Evolutionary conservation across 108 stramenopile genomes (phyloP).

Genomic region (Licmophora abbreviata): DNA sequence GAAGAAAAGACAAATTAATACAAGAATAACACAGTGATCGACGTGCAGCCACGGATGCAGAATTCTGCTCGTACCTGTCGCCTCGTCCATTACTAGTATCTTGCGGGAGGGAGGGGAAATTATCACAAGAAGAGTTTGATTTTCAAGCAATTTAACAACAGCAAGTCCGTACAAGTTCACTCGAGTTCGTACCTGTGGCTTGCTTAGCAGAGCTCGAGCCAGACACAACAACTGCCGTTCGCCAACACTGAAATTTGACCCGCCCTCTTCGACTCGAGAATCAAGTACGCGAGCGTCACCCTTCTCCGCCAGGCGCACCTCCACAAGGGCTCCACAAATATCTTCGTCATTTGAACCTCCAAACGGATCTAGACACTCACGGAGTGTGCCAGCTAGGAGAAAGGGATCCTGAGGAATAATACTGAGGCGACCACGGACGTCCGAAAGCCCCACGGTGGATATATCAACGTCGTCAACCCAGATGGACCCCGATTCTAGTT

Average conservation of each 20-base stretch:
- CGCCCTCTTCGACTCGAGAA: conserved; percentile 72
- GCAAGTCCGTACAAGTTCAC: too few relatives aligned
- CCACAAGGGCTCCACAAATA: conserved; percentile 65
- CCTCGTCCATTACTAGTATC: conserved; percentile 76
- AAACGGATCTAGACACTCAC: conserved; percentile 92
- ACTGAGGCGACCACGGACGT: conserved; percentile 55
- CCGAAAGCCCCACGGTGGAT: conserved; percentile 52
- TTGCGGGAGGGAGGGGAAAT: too few relatives aligned
- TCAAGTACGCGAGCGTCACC: conserved; percentile 9
- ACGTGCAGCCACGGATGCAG: background rate
- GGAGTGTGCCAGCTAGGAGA: conserved; percentile 85
- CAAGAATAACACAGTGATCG: background rate
- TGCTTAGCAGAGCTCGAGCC: conserved; percentile 77
- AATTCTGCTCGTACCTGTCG: conserved; percentile 25
- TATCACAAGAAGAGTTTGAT: too few relatives aligned
- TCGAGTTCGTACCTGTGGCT: too few relatives aligned
- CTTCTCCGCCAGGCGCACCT: conserved; percentile 29
- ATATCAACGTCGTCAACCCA: conserved; percentile 77
- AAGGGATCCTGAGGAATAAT: conserved; percentile 97
- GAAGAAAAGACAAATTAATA: conserved; percentile 46
- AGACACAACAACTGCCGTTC: conserved; percentile 88
- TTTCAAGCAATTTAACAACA: too few relatives aligned
- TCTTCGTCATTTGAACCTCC: conserved; percentile 49
- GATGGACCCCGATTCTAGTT: conserved; percentile 73
- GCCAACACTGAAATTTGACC: conserved; percentile 82